Percentiles rank a stretch among this genome's conserved stretches.
Evolutionary conservation across 2,329 filamentous ascomycete genomes (phyloP).

Genomic region (Diaporthe aspalathi): DNA sequence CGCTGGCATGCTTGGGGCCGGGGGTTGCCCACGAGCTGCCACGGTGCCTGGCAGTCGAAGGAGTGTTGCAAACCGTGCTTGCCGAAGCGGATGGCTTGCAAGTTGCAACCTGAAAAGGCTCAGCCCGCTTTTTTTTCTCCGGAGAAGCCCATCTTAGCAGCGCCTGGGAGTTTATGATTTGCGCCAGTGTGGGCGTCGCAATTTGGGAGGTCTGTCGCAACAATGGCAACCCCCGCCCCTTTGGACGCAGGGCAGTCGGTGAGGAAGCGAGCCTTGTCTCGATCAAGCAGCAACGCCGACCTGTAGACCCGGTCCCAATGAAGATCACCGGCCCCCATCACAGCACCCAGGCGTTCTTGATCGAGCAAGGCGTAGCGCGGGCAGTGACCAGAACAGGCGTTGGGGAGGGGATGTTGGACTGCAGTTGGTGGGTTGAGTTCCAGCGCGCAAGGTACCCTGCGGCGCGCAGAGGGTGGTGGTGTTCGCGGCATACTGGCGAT

Average conservation of each 20-base stretch:
- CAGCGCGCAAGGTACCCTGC: slow-evolving; percentile 18
- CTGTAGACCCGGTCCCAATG: slow-evolving; percentile 51
- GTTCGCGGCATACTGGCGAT: not conserved
- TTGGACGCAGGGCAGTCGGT: slow-evolving; percentile 39
- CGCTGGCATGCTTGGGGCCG: slow-evolving; percentile 13
- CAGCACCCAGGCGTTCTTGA: slow-evolving; percentile 47
- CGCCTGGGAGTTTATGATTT: slow-evolving; percentile 35
- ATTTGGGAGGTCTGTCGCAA: slow-evolving; percentile 38
- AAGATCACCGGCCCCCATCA: slow-evolving; percentile 50
- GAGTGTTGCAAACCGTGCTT: slow-evolving; percentile 43
- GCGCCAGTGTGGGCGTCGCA: slow-evolving; percentile 32
- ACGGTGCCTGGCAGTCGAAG: slow-evolving; percentile 28
- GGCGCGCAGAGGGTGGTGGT: slow-evolving; percentile 7
- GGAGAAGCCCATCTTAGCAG: slow-evolving; percentile 33
- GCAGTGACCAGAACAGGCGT: slow-evolving; percentile 37
- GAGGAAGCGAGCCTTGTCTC: slow-evolving; percentile 46
- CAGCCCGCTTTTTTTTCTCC: slow-evolving; percentile 33
- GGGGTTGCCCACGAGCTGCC: not conserved
- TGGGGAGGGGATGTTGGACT: slow-evolving; percentile 28
- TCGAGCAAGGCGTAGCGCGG: slow-evolving; percentile 48
- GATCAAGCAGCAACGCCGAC: slow-evolving; percentile 52
- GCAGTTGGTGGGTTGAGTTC: slow-evolving; percentile 31
- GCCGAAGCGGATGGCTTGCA: slow-evolving; percentile 42
- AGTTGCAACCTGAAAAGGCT: slow-evolving; percentile 32
- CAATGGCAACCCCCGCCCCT: slow-evolving; percentile 33